phyloP scores from a whole-genome alignment of 805 yeast species.

The Candida vaughaniae region DNA sequence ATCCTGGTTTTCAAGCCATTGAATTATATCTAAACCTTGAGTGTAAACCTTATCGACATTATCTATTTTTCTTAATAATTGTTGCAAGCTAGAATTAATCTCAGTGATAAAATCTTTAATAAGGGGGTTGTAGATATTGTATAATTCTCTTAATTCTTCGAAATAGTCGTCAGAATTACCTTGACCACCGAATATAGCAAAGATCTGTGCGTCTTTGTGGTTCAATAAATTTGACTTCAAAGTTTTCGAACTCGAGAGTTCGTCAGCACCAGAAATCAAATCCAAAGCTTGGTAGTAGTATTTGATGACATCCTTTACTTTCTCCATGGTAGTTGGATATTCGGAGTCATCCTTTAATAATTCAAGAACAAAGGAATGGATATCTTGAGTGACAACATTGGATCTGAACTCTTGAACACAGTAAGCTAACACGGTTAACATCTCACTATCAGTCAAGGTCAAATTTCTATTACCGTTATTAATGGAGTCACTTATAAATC shows the following conservation, averaged over 20 bases:
- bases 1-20: slow-evolving; percentile 85
- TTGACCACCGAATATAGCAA: slow-evolving; percentile 97
- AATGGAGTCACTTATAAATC: slow-evolving; percentile 44
- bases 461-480: slow-evolving; percentile 1
- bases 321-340: slow-evolving; percentile 64
- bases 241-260: not conserved
- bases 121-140: slow-evolving; percentile 73
- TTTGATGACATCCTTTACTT: slow-evolving; percentile 72
- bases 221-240: slow-evolving; percentile 4
- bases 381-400: slow-evolving; percentile 60
- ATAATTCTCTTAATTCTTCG: slow-evolving; percentile 88
- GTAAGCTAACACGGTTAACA: slow-evolving; percentile 66
- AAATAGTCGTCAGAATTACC: slow-evolving; percentile 98
- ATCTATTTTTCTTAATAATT: slow-evolving; percentile 66
- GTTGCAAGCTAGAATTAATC: slow-evolving; percentile 66
- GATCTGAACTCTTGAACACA: slow-evolving; percentile 83
- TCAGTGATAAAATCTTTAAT: slow-evolving; percentile 65
- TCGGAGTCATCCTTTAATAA: slow-evolving; percentile 50
- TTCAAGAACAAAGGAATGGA: slow-evolving; percentile 82
- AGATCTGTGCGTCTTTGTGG: slow-evolving; percentile 52
- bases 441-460: slow-evolving; percentile 51
- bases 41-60: slow-evolving; percentile 87
- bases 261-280: slow-evolving; percentile 1
- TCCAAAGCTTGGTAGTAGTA: slow-evolving; percentile 59
- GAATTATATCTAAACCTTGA: slow-evolving; percentile 85